Percentiles rank a stretch among this genome's conserved stretches.
Evolutionary conservation across 2,329 filamentous ascomycete species (phyloP).

Genomic region (Botrytis galanthina): DNA sequence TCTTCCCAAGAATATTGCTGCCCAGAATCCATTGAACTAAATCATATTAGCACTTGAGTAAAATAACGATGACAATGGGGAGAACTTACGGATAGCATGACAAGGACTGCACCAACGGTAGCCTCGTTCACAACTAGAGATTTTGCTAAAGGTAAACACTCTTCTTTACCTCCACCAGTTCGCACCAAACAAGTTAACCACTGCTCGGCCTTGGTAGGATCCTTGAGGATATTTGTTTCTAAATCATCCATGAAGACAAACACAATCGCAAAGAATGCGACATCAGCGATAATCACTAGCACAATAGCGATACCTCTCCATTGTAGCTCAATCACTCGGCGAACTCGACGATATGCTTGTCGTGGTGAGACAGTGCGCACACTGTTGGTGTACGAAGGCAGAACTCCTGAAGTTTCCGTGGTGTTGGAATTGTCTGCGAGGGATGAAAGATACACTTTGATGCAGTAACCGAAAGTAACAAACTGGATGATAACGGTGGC

Average conservation of each 20-base stretch:
- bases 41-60: neutral
- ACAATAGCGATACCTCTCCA: conserved; percentile 93
- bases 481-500: conserved; percentile 78
- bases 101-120: conserved; percentile 75
- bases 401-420: conserved; percentile 63
- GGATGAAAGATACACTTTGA: conserved; percentile 89
- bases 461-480: conserved; percentile 84
- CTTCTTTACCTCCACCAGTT: conserved; percentile 57
- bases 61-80: neutral
- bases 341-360: conserved; percentile 83
- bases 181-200: conserved; percentile 73
- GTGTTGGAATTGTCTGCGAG: conserved; percentile 69
- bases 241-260: conserved; percentile 86
- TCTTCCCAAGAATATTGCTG: conserved; percentile 76
- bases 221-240: conserved; percentile 30
- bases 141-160: conserved; percentile 62
- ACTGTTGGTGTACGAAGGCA: conserved; percentile 75
- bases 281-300: conserved; percentile 82
- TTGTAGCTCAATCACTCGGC: conserved; percentile 83
- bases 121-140: conserved; percentile 68
- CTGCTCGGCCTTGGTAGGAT: conserved; percentile 49
- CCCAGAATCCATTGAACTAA: conserved; percentile 81
- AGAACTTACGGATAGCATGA: conserved; percentile 71
- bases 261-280: conserved; percentile 89
- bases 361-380: conserved; percentile 71